Evolutionary conservation across 2,329 filamentous ascomycete genomes (phyloP).

Genomic region (Aspergillus alliaceus): DNA sequence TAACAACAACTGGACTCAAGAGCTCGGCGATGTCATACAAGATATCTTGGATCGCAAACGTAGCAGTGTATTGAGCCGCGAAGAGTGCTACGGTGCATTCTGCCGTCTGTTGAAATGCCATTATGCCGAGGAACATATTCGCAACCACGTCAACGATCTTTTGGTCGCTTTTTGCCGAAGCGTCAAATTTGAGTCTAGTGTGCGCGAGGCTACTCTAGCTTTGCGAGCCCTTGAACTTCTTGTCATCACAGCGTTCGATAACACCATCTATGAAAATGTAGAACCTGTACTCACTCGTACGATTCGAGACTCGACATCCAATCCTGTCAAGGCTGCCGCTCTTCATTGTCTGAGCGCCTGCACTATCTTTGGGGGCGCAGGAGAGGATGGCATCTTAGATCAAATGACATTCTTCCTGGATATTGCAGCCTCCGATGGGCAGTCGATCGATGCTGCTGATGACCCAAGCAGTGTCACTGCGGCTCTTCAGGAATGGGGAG

Average conservation of each 20-base stretch:
- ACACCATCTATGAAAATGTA: conserved; percentile 65
- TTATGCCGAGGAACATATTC: conserved; percentile 64
- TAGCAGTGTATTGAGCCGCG: conserved; percentile 70
- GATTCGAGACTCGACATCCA: conserved; percentile 67
- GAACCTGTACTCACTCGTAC: conserved; percentile 59
- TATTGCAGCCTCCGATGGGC: conserved; percentile 77
- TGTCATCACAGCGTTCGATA: conserved; percentile 64
- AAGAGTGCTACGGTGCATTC: conserved; percentile 63
- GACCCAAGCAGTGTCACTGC: conserved; percentile 70
- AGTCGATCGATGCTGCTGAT: conserved; percentile 69
- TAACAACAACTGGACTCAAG: conserved; percentile 60
- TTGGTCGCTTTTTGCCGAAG: conserved; percentile 67
- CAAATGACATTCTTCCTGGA: conserved; percentile 74
- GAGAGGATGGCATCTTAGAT: conserved; percentile 66
- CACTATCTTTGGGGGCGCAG: conserved; percentile 73
- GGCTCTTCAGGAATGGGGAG: conserved; percentile 75
- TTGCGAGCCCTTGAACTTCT: conserved; percentile 72
- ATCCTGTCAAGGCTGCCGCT: conserved; percentile 65
- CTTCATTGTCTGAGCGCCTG: conserved; percentile 74
- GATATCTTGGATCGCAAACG: conserved; percentile 76
- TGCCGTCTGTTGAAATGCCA: conserved; percentile 67
- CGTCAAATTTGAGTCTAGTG: conserved; percentile 66
- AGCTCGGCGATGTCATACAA: conserved; percentile 65
- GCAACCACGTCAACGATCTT: conserved; percentile 60
- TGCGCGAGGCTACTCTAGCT: conserved; percentile 68